phyloP scores from a whole-genome alignment of 2,329 filamentous ascomycete species.

The Cryphonectria japonica region DNA sequence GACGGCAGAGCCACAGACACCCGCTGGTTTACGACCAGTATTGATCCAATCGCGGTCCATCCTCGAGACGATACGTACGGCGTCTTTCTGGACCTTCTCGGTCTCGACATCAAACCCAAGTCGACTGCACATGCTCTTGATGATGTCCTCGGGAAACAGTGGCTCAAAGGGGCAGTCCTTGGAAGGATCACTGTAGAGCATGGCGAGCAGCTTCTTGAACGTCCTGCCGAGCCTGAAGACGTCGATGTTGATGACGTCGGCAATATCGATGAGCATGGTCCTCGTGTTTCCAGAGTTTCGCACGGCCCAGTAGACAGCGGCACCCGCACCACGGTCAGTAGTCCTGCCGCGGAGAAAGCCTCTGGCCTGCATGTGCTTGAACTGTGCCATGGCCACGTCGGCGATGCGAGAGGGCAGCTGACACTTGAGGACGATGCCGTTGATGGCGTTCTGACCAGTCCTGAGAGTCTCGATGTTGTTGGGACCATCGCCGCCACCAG shows the following conservation, averaged over 20 bases:
- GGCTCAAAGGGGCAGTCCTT: slow-evolving; percentile 56
- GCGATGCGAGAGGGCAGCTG: slow-evolving; percentile 45
- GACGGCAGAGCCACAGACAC: slow-evolving; percentile 90
- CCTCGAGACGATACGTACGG: slow-evolving; percentile 81
- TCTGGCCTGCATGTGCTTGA: slow-evolving; percentile 26
- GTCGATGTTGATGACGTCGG: slow-evolving; percentile 80
- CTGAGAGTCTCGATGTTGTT: slow-evolving; percentile 54
- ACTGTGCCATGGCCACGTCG: slow-evolving; percentile 65
- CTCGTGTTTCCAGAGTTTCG: slow-evolving; percentile 78
- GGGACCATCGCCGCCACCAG: slow-evolving; percentile 56
- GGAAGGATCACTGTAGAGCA: slow-evolving; percentile 58
- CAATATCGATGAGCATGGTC: slow-evolving; percentile 93
- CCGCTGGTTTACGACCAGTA: slow-evolving; percentile 88
- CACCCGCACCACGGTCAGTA: slow-evolving; percentile 83
- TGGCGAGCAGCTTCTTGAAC: slow-evolving; percentile 79
- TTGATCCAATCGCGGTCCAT: slow-evolving; percentile 99
- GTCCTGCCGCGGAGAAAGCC: slow-evolving; percentile 87
- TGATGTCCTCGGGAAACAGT: slow-evolving; percentile 85
- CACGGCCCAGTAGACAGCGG: slow-evolving; percentile 88
- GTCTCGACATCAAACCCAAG: slow-evolving; percentile 87
- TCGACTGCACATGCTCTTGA: slow-evolving; percentile 87
- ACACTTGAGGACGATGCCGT: slow-evolving; percentile 48
- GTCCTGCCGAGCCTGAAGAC: slow-evolving; percentile 90
- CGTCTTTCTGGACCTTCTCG: slow-evolving; percentile 84
- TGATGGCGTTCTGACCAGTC: slow-evolving; percentile 16